Evolutionary conservation across 2,329 filamentous ascomycete genomes (phyloP).

Genomic region (Colletotrichum sp.): DNA sequence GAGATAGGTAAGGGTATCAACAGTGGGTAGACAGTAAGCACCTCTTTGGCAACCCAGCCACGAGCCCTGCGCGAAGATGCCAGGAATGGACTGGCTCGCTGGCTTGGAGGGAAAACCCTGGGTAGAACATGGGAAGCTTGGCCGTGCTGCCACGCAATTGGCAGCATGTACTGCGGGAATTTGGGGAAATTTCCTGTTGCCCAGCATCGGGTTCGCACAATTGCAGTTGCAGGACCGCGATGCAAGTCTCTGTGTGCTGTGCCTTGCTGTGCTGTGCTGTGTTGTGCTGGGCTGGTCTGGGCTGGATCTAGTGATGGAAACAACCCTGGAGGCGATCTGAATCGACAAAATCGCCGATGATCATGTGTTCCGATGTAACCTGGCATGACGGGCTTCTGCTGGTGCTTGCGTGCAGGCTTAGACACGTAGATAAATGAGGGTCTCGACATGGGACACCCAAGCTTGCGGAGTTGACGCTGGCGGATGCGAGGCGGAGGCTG

Average conservation of each 20-base stretch:
- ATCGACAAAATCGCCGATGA: conserved; percentile 12
- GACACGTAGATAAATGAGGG: neutral
- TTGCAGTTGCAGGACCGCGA: neutral
- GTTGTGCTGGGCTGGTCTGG: neutral
- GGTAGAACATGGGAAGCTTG: neutral
- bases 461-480: neutral
- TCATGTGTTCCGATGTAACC: conserved; percentile 12
- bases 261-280: neutral
- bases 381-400: conserved; percentile 5
- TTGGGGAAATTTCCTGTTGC: neutral
- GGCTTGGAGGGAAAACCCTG: neutral
- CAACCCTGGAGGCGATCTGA: neutral
- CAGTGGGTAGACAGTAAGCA: neutral
- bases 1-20: neutral
- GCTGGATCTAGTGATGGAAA: neutral
- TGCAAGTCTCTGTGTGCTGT: neutral
- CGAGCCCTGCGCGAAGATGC: neutral
- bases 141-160: neutral
- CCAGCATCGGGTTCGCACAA: neutral
- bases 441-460: conserved; percentile 5
- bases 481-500: neutral
- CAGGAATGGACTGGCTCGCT: neutral
- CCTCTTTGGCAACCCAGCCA: neutral
- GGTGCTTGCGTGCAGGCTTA: neutral
- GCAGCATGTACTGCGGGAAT: neutral